Evolutionary conservation across 768 basidiomycete genomes (phyloP).

Genomic region (Podaxis sp.): DNA sequence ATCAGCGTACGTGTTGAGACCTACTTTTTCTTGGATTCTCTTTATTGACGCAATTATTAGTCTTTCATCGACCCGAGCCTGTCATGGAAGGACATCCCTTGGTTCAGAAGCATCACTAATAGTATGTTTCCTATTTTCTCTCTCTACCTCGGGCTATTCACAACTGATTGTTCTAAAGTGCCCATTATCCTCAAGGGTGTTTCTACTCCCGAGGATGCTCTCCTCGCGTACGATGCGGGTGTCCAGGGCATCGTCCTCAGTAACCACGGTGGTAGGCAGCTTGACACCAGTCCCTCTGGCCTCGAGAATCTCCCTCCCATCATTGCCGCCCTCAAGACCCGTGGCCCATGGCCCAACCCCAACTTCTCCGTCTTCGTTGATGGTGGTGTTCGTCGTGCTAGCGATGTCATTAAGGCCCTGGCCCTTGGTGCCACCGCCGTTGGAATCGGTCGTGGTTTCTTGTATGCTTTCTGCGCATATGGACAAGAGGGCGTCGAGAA

Average conservation of each 20-base stretch:
- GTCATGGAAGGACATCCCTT: slow-evolving; percentile 81
- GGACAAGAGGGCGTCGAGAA: slow-evolving; percentile 85
- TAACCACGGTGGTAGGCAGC: slow-evolving; percentile 80
- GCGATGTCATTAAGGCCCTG: slow-evolving; percentile 85
- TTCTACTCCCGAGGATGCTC: slow-evolving; percentile 59
- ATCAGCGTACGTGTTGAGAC: slow-evolving; percentile 62
- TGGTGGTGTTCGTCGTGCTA: slow-evolving; percentile 89
- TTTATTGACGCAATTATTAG: slow-evolving; percentile 32
- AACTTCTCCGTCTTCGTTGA: slow-evolving; percentile 87
- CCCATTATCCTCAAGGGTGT: slow-evolving; percentile 91
- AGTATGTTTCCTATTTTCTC: slow-evolving; percentile 48
- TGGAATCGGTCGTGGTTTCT: slow-evolving; percentile 82
- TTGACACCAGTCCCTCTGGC: slow-evolving; percentile 83
- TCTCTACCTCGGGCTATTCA: not conserved
- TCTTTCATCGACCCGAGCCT: slow-evolving; percentile 94
- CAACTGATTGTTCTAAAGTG: slow-evolving; percentile 46
- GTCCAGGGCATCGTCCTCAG: slow-evolving; percentile 78
- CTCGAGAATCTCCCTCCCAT: slow-evolving; percentile 90
- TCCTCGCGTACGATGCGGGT: slow-evolving; percentile 78
- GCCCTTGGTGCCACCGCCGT: slow-evolving; percentile 93
- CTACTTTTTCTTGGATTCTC: not conserved
- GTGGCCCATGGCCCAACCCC: slow-evolving; percentile 73
- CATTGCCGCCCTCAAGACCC: slow-evolving; percentile 59
- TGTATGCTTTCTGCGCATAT: slow-evolving; percentile 88
- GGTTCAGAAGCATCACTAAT: slow-evolving; percentile 78